Conservation (phyloP, 2,329 filamentous ascomycete species). For the Teratosphaeriaceae sp. region DNA sequence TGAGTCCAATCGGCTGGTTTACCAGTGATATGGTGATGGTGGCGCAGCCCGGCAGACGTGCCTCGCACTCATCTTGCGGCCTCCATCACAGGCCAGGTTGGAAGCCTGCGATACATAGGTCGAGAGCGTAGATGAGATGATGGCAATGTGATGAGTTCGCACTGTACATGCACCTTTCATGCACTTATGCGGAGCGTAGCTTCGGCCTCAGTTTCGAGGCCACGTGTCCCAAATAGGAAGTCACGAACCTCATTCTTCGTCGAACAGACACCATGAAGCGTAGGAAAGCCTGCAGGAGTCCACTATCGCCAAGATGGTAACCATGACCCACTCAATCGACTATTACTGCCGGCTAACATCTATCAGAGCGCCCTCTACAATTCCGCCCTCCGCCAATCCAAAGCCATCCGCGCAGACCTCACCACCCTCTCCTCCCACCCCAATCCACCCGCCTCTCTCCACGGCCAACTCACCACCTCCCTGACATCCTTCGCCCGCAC, state of each 20-base stretch:
- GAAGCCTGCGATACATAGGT: too few relatives aligned
- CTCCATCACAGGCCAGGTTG: too few relatives aligned
- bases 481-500: conserved; percentile 79
- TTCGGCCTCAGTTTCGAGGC: too few relatives aligned
- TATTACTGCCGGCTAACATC: neutral
- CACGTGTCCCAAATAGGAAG: neutral
- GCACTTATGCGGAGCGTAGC: neutral
- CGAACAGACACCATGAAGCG: neutral
- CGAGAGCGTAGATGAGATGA: too few relatives aligned
- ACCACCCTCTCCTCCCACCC: conserved; percentile 58
- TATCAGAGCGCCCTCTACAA: conserved; percentile 56
- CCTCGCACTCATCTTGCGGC: too few relatives aligned
- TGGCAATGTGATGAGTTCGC: too few relatives aligned
- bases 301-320: neutral
- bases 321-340: neutral
- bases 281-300: neutral
- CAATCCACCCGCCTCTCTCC: conserved; percentile 49
- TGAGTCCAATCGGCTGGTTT: too few relatives aligned
- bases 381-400: conserved; percentile 76
- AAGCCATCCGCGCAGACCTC: conserved; percentile 69
- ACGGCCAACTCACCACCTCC: conserved; percentile 69
- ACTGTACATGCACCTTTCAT: too few relatives aligned
- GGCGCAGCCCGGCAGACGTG: too few relatives aligned
- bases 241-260: neutral
- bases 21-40: too few relatives aligned